These are phyloP conservation scores for Glutinoglossum americanum DNA, from an alignment of 495 filamentous ascomycete species.

Conservation along the genomic window DNA sequence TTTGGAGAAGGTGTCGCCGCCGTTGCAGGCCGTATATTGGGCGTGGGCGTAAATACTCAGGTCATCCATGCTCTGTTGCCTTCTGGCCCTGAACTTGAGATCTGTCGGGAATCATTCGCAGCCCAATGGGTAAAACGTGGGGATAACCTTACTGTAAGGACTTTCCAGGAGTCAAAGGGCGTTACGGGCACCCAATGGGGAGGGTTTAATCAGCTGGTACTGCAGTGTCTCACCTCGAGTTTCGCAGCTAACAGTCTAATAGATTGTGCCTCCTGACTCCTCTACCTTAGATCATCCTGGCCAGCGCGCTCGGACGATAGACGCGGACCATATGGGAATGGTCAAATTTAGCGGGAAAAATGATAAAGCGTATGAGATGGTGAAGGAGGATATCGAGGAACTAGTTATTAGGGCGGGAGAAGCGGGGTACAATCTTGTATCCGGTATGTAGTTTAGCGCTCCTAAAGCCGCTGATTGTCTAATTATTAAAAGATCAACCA, in stretches of 20 bases:
- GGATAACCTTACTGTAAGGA: too few relatives aligned
- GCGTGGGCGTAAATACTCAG: background rate
- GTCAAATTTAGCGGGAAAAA: too few relatives aligned
- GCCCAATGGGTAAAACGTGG: too few relatives aligned
- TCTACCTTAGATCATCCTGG: conserved; percentile 1
- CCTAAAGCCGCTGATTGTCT: background rate
- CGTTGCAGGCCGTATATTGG: background rate
- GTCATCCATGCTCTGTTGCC: background rate
- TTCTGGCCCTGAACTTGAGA: too few relatives aligned
- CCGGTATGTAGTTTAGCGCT: background rate
- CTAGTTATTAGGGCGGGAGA: too few relatives aligned
- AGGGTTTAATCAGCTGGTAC: too few relatives aligned
- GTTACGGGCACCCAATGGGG: too few relatives aligned
- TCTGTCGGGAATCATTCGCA: too few relatives aligned
- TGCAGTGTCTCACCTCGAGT: background rate
- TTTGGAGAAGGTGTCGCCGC: too few relatives aligned
- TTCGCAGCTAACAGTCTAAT: background rate
- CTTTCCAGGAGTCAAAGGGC: too few relatives aligned
- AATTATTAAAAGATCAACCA: background rate
- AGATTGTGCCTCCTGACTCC: conserved; percentile 5
- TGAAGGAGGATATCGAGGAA: too few relatives aligned
- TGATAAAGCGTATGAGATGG: too few relatives aligned
- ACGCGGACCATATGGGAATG: background rate
- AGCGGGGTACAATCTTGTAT: background rate
- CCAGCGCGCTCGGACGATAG: conserved; percentile 1